Percentiles rank a stretch among this genome's conserved stretches.
Conservation (phyloP, 2,329 filamentous ascomycete genomes). For the Fusarium tanahbumbuense region DNA sequence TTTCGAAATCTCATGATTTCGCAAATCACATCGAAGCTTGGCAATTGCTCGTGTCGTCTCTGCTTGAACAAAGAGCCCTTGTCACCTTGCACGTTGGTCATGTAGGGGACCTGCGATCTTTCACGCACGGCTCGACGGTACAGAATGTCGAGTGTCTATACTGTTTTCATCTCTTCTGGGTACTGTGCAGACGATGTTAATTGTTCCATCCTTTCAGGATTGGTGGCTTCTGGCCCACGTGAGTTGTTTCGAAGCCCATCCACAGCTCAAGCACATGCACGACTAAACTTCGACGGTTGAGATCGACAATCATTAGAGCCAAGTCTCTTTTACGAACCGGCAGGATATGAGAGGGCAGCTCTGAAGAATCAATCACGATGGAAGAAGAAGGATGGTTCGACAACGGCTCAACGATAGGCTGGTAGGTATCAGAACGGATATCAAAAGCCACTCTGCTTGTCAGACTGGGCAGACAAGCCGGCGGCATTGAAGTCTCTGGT, state of each 20-base stretch:
- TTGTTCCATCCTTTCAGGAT: conserved; percentile 10
- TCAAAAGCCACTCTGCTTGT: conserved; percentile 1
- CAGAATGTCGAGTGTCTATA: background rate
- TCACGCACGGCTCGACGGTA: conserved; percentile 11
- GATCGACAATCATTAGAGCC: conserved; percentile 8
- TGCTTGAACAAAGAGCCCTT: conserved; percentile 15
- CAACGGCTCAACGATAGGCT: background rate
- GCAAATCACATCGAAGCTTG: conserved; percentile 34
- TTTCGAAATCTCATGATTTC: background rate
- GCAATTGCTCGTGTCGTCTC: conserved; percentile 22
- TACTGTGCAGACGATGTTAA: conserved; percentile 24
- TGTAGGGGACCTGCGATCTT: conserved; percentile 11
- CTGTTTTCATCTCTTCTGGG: background rate
- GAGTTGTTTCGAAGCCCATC: conserved; percentile 24
- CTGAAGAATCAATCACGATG: background rate
- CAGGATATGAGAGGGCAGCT: background rate
- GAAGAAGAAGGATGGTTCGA: background rate
- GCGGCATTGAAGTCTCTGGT: background rate
- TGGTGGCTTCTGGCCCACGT: conserved; percentile 31
- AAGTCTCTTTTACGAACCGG: background rate
- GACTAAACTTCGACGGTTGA: conserved; percentile 11
- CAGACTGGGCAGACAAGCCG: background rate
- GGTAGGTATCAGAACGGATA: background rate
- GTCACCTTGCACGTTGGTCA: background rate
- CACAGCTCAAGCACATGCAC: conserved; percentile 17